Evolutionary conservation across 1,139 yeast genomes (phyloP), one percentile per base, ranked within the genome.

Genomic region (Suhomyces maxii): DNA sequence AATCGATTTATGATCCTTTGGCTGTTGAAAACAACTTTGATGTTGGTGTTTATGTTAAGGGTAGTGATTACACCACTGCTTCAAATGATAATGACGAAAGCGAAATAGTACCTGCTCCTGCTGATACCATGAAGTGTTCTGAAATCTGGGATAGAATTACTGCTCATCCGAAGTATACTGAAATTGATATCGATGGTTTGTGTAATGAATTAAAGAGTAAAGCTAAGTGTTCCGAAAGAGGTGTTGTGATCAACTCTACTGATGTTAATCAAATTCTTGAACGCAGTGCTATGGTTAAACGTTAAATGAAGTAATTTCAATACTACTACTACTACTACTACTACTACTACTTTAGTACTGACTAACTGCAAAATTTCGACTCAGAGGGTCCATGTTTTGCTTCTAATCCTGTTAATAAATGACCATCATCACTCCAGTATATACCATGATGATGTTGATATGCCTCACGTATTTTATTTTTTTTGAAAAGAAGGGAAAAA

Each of bases 81-180:
- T 36, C 43, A 31, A 31, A 48, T 18, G 49, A 42, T 13, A 66
- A 62, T 8, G 69, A 60, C 26, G 68, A 62, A 11, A 71, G 53
- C 23, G 77, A 73, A 44, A 71, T 77, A 39, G 86, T 82, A 3
- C 86, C 87, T 33, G 76, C 82, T 4, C 65, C 85, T 60, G 65
- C 70, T 65, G 40, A 72, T 65, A 58, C 62, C 74, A 55, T 89
- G 67, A 79, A 82, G 59, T 93, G 99, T 65, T 83, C 95, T 0
- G 97, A 90, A 57, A 86, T 91, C 23, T 93, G 99, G 99, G 98
- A 91, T 64, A 80, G 98, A 60, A 87, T 93, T 36, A 88, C 97
- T 3, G 71, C 95, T 12, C 97, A 93, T 73, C 98, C 99, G 33
- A 83, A 86, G 63, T 93, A 91, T 66, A 83, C 95, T 7, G 97